Base-by-base conservation (phyloP, 495 filamentous ascomycete genomes). In the Penicillium parvum region DNA sequence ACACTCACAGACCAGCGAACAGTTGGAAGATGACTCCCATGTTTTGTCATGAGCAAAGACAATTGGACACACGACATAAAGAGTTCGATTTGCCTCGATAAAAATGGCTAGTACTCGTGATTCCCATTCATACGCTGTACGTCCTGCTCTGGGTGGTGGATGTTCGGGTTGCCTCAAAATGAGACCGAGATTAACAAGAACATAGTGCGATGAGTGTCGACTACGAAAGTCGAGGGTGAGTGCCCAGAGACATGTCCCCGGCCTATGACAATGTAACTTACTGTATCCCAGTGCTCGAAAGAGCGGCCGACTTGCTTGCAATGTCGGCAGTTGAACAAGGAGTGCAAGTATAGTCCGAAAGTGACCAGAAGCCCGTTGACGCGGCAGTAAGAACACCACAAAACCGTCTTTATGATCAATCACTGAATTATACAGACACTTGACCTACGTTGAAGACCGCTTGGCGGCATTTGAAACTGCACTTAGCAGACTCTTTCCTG, bases 301-400 rank as follows among this genome's bases (percentile, higher is more conserved):
- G 69, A 72, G 50, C 63, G 62, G 40, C 71, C 71, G 16, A 51
- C 51, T 20, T 74, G 71, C 45, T 47, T 59, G 21, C 68, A 72
- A 61, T 74, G 71, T 46, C 57, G 55, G 35, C 70, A 73, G 37
- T 40, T 72, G 45, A 58, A 63, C 36, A 68, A 72, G 43, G 64
- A 68, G 44, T 75, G 71, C 57, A 66, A 68, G 27, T 75, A 75
- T 44, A 75, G 72, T 40, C 68, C 68, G 0, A 74, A 75, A 48
- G 52, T 73, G 19, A 63, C 58, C 19, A 61, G 72, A 33, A 73
- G 70, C 30, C 72, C 72, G 20, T 51, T 75, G 33, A 75, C 72
- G 15, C 55, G 71, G 42, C 66, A 71, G 71, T 74, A 57, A 55
- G 66, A 52, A 35, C 14, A 32, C 1, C 15, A n/a, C n/a, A n/a